Percentiles rank a stretch among this genome's conserved stretches.
These are phyloP conservation scores for Luffa acutangula DNA, from an alignment of 306 rosid genomes.

Conservation along the genomic window DNA sequence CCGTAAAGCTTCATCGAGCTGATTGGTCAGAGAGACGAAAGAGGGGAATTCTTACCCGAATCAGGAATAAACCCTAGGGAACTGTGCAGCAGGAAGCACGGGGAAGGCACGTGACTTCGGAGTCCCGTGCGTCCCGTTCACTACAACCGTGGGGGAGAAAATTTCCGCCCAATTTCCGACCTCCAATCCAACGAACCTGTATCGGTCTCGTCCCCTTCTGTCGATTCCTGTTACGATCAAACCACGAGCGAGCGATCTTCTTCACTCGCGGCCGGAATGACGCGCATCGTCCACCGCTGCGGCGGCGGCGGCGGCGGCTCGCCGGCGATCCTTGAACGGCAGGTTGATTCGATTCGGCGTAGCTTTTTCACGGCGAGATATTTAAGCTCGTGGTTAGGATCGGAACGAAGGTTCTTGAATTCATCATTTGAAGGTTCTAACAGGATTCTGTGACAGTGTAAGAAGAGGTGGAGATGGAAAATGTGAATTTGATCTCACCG, in stretches of 20 bases:
- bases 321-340: not conserved
- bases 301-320: not conserved
- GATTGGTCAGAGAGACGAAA: not conserved
- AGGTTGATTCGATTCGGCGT: not conserved
- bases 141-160: not conserved
- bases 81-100: conserved; percentile 1
- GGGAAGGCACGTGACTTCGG: conserved; percentile 11
- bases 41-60: not conserved
- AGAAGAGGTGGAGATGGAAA: not conserved
- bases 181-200: not conserved
- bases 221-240: not conserved
- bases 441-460: not conserved
- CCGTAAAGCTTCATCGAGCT: not conserved
- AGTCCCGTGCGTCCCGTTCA: conserved; percentile 10
- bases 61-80: conserved; percentile 5
- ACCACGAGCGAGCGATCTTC: not conserved
- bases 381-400: not conserved
- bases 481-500: not conserved
- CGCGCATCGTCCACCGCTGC: not conserved
- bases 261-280: not conserved
- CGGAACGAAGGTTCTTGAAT: not conserved
- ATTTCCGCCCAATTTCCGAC: not conserved
- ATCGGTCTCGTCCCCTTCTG: not conserved
- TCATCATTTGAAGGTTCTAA: too few relatives aligned
- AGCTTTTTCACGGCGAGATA: not conserved